Evolutionary conservation across 2,329 filamentous ascomycete genomes (phyloP).

Genomic region (Aschersonia sp.): DNA sequence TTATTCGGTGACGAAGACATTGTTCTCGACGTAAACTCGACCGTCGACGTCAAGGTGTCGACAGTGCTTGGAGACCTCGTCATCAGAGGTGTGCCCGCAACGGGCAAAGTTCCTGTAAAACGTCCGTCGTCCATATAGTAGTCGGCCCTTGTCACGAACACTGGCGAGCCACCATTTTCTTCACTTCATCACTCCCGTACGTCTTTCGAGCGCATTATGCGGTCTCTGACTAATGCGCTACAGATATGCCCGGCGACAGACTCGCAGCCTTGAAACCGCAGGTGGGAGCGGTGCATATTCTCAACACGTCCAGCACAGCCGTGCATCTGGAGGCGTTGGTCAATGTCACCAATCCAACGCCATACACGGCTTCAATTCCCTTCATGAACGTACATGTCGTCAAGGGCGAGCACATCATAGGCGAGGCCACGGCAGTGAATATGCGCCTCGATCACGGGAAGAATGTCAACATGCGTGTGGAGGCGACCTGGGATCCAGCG

Average conservation of each 20-base stretch:
- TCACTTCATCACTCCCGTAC: slow-evolving; percentile 5
- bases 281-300: slow-evolving; percentile 56
- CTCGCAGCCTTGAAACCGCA: slow-evolving; percentile 40
- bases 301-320: slow-evolving; percentile 57
- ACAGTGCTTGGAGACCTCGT: slow-evolving; percentile 72
- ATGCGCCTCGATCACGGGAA: slow-evolving; percentile 51
- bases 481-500: slow-evolving; percentile 61
- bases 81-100: slow-evolving; percentile 70
- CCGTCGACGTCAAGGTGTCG: slow-evolving; percentile 68
- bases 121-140: slow-evolving; percentile 52
- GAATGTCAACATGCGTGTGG: slow-evolving; percentile 56
- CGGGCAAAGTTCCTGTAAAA: slow-evolving; percentile 82
- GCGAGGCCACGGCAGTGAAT: slow-evolving; percentile 55
- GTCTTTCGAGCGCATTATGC: slow-evolving; percentile 8
- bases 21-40: slow-evolving; percentile 60
- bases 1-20: slow-evolving; percentile 60
- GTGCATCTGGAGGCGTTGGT: slow-evolving; percentile 57
- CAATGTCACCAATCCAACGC: slow-evolving; percentile 82
- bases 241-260: slow-evolving; percentile 44
- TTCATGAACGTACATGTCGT: slow-evolving; percentile 64
- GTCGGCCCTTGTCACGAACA: slow-evolving; percentile 5
- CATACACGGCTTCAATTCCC: slow-evolving; percentile 72
- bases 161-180: slow-evolving; percentile 12
- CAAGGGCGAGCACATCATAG: slow-evolving; percentile 60
- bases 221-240: slow-evolving; percentile 17